These are phyloP conservation scores for Plenodomus biglobosus DNA, from an alignment of 2,329 filamentous ascomycete genomes.

Conservation along the genomic window DNA sequence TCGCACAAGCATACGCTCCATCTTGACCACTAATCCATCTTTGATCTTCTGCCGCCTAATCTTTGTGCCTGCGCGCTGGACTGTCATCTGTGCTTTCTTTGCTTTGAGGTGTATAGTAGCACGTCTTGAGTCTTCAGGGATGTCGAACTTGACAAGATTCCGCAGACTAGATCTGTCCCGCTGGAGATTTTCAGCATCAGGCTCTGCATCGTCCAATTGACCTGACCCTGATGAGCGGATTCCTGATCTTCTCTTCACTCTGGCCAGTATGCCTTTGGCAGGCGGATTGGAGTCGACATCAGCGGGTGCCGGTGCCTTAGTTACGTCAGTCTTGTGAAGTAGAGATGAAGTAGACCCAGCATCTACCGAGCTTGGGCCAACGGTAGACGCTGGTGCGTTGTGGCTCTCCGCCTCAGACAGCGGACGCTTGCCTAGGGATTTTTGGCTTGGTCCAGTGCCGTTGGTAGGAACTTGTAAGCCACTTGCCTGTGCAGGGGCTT, in stretches of 20 bases:
- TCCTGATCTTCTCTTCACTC: constrained; percentile 32
- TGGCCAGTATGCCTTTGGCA: constrained; percentile 33
- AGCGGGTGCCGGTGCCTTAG: constrained; percentile 28
- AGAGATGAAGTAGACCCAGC: constrained; percentile 42
- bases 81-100: constrained; percentile 44
- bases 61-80: constrained; percentile 37
- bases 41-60: constrained; percentile 47
- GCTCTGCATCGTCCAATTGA: constrained; percentile 4
- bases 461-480: constrained; percentile 32
- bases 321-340: constrained; percentile 40
- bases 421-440: constrained; percentile 31
- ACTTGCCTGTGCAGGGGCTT: constrained; percentile 30
- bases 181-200: constrained; percentile 14
- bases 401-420: constrained; percentile 35
- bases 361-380: constrained; percentile 37
- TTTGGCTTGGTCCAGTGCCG: constrained; percentile 17
- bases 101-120: constrained; percentile 44
- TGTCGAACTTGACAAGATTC: constrained; percentile 47
- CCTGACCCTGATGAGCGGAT: constrained; percentile 17
- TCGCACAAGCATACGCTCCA: constrained; percentile 68
- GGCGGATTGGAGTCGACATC: constrained; percentile 21
- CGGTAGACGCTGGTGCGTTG: constrained; percentile 25
- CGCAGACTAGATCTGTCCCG: constrained; percentile 36
- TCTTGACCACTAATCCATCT: constrained; percentile 66
- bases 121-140: constrained; percentile 45